phyloP scores from a whole-genome alignment of 1,284 basidiomycete species.

The Ceratobasidium sp. region DNA sequence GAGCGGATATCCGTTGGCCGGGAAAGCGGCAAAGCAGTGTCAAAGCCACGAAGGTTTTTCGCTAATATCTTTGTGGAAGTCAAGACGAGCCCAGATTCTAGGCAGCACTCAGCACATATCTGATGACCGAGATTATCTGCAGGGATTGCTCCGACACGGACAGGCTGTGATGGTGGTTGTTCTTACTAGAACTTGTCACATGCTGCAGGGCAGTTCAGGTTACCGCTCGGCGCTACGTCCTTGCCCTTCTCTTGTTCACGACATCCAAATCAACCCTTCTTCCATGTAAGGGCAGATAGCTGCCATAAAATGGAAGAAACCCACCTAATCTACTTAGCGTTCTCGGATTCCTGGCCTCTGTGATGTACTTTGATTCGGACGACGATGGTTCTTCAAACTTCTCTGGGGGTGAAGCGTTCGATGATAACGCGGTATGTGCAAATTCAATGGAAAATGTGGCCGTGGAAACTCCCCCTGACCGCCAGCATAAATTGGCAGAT shows the following conservation, averaged over 20 bases:
- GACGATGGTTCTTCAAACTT: conserved; percentile 6
- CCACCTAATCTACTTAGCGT: background rate
- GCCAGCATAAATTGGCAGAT: conserved; percentile 16
- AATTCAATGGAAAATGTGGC: background rate
- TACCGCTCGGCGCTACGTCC: conserved; percentile 21
- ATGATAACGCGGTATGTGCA: conserved; percentile 10
- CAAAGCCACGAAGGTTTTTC: background rate
- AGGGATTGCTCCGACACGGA: conserved; percentile 17
- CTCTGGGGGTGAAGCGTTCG: background rate
- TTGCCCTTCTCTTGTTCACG: background rate
- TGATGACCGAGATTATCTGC: conserved; percentile 6
- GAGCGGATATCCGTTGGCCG: background rate
- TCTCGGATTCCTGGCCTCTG: background rate
- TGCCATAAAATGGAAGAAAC: background rate
- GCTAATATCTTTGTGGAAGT: conserved; percentile 13
- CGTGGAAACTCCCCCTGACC: background rate
- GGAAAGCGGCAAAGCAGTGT: conserved; percentile 13
- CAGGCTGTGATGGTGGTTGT: conserved; percentile 14
- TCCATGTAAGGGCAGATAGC: conserved; percentile 1
- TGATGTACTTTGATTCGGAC: conserved; percentile 29
- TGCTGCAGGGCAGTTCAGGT: background rate
- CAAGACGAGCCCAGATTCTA: conserved; percentile 5
- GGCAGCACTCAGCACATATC: background rate
- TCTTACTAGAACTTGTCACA: conserved; percentile 9
- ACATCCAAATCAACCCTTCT: background rate